Conservation (phyloP, 805 yeast species). For the Starmerella powellii region DNA sequence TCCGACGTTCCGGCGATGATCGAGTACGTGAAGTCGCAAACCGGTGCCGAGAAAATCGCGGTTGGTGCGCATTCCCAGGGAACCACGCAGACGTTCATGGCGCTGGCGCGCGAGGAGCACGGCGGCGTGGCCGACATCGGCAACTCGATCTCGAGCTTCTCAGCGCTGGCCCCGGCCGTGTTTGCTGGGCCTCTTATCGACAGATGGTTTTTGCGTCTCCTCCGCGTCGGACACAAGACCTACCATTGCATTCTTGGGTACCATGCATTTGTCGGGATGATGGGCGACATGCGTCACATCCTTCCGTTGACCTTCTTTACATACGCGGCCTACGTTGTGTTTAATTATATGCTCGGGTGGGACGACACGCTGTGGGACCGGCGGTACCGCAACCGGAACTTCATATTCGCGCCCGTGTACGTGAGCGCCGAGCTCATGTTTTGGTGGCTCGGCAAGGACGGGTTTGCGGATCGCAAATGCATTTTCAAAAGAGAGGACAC, state of each 20-base stretch:
- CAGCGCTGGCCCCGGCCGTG: slow-evolving; percentile 83
- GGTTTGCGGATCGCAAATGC: slow-evolving; percentile 41
- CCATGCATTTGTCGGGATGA: slow-evolving; percentile 63
- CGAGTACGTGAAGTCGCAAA: slow-evolving; percentile 39
- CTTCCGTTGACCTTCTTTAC: slow-evolving; percentile 48
- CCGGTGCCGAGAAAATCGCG: slow-evolving; percentile 35
- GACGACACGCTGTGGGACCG: slow-evolving; percentile 64
- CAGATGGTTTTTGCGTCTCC: slow-evolving; percentile 30
- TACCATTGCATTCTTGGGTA: slow-evolving; percentile 50
- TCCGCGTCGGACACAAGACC: slow-evolving; percentile 22
- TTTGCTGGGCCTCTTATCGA: slow-evolving; percentile 71
- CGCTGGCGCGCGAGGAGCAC: slow-evolving; percentile 39
- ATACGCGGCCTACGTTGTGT: slow-evolving; percentile 61
- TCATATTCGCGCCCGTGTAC: slow-evolving; percentile 74
- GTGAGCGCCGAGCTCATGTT: slow-evolving; percentile 71
- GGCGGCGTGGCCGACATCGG: slow-evolving; percentile 34
- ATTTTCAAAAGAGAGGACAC: slow-evolving; percentile 41
- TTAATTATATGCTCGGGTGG: slow-evolving; percentile 83
- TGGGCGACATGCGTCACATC: slow-evolving; percentile 46
- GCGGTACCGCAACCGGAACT: slow-evolving; percentile 55
- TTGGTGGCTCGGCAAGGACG: slow-evolving; percentile 70
- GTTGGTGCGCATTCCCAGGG: slow-evolving; percentile 88
- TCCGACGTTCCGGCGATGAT: slow-evolving; percentile 68
- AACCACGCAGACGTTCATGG: slow-evolving; percentile 69
- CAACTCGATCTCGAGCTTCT: slow-evolving; percentile 49